Base-by-base conservation (phyloP, 164 flowering plant genomes). In the Umbellularia californica region DNA sequence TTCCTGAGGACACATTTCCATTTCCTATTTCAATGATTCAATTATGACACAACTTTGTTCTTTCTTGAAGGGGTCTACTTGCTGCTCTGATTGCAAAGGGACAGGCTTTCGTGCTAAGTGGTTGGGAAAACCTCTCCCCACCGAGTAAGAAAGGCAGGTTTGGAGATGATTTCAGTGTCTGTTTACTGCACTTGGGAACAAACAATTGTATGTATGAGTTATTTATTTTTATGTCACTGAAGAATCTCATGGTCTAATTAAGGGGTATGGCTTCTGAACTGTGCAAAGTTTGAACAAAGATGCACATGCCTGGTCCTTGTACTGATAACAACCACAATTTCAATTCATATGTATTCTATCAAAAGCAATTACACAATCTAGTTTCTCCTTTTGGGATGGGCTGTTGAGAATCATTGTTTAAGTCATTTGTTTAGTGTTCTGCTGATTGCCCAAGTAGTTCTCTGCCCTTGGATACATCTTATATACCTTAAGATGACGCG, bases 81-180 rank as follows among this genome's bases (percentile, higher is more conserved):
- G 90, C 81, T 95, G 99, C 81, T 74, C 88, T 3, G 92, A 92
- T 76, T 95, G 98, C 75, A 88, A 92, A 80, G 99, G 99, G 75
- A 92, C 99, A 3, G 99, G 99, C 13, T 90, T 84, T 73, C 96
- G 99, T 17, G 98, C 99, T 55, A 92, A 93, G 84, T 95, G 99
- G 97, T 78, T 95, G 79, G 97, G 82, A 55, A 83, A 88, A 35
- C 92, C 94, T 75, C 89, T 90, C 83, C 67, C 47, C 1, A 41
- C 9, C 47, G 11, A 5, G 47, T 41, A 41, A 41, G 47, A 41
- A 41, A 7, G 47, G 47, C 47, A 41, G 47, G 47, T 41, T 41
- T 41, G 47, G 47, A 41, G 47, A 41, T 41, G 47, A 41, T 35
- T 51, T 69, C 22, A 28, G 55, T 41, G 14, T 6, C 2, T 28